These are phyloP conservation scores for Brasilioporus rufonigricans DNA, from an alignment of 768 basidiomycete species.

Conservation along the genomic window DNA sequence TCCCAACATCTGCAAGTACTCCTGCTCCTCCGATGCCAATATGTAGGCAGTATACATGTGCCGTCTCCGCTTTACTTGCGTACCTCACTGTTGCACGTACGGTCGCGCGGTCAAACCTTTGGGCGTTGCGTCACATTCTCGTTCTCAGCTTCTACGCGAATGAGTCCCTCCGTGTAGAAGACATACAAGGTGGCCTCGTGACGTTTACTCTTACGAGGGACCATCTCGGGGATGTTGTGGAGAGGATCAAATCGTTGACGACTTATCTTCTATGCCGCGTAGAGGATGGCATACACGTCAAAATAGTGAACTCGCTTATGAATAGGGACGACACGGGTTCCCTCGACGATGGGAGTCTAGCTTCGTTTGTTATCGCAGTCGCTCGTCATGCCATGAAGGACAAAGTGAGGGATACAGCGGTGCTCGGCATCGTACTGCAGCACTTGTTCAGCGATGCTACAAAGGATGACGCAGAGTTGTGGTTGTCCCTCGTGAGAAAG, in stretches of 20 bases:
- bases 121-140: conserved; percentile 70
- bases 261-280: conserved; percentile 60
- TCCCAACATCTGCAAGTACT: conserved; percentile 43
- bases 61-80: conserved; percentile 52
- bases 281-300: conserved; percentile 49
- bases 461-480: conserved; percentile 66
- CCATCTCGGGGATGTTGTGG: conserved; percentile 38
- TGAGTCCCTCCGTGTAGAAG: conserved; percentile 57
- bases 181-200: conserved; percentile 49
- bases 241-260: conserved; percentile 49
- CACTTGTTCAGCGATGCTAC: conserved; percentile 58
- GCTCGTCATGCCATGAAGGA: conserved; percentile 29
- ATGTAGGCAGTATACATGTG: conserved; percentile 54
- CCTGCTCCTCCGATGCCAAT: conserved; percentile 5
- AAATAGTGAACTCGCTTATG: conserved; percentile 37
- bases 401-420: conserved; percentile 50
- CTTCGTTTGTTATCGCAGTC: conserved; percentile 34
- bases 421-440: conserved; percentile 60
- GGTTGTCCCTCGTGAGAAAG: conserved; percentile 69
- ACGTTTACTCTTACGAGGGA: conserved; percentile 8
- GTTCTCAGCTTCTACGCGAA: conserved; percentile 59
- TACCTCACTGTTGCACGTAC: conserved; percentile 58
- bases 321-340: conserved; percentile 23
- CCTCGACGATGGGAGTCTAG: conserved; percentile 19
- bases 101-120: conserved; percentile 54